Conservation (phyloP, 192 early-diverging fungal species). For the Spizellomyces punctatus region DNA sequence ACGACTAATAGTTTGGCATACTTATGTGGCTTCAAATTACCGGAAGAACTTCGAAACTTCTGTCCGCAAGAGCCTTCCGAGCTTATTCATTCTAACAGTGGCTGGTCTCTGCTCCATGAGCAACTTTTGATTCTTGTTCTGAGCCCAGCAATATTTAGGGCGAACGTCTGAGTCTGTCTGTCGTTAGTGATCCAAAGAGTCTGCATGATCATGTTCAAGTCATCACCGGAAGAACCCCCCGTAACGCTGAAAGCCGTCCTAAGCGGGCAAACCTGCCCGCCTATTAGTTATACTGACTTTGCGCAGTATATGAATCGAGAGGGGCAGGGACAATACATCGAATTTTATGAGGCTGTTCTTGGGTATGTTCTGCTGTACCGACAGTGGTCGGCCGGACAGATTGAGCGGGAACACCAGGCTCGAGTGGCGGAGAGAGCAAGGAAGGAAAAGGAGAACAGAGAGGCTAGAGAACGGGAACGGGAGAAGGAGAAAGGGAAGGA, state of each 20-base stretch:
- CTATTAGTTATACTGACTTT: background rate
- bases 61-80: too few species aligned
- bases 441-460: background rate
- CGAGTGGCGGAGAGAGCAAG: background rate
- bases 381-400: background rate
- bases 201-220: too few species aligned
- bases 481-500: background rate
- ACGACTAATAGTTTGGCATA: too few species aligned
- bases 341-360: background rate
- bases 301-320: background rate
- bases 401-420: background rate
- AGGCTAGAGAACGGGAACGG: background rate
- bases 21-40: too few species aligned
- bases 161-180: too few species aligned
- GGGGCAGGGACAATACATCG: background rate
- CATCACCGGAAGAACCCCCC: background rate
- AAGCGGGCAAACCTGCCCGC: slow-evolving; percentile 2
- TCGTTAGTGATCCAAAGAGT: too few species aligned
- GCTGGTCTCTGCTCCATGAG: too few species aligned
- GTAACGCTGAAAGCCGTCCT: background rate
- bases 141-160: too few species aligned
- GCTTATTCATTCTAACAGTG: too few species aligned
- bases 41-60: too few species aligned
- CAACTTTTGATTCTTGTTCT: too few species aligned
- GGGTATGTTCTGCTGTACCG: background rate